phyloP scores from a whole-genome alignment of 1,139 yeast genomes.

The Pichia kudriavzevii region DNA sequence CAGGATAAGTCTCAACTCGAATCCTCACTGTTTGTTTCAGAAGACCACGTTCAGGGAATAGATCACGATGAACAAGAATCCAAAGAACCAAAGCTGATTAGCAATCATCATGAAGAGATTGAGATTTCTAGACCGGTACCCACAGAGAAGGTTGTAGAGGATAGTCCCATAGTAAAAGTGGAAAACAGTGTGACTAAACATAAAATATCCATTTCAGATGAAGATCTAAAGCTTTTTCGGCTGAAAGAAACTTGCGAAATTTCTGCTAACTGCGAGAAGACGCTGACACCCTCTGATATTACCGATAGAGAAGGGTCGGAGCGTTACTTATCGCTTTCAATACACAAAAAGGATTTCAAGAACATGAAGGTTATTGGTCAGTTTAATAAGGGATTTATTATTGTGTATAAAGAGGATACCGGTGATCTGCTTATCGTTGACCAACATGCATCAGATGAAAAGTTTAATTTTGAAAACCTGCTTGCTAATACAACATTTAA shows the following conservation, averaged over 20 bases:
- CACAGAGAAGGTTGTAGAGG: too few species aligned
- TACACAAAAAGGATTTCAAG: slow-evolving; percentile 56
- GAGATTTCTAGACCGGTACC: too few species aligned
- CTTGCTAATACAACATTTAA: slow-evolving; percentile 48
- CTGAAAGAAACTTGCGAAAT: background rate
- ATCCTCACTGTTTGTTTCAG: too few species aligned
- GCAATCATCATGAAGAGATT: too few species aligned
- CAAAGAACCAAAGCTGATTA: too few species aligned
- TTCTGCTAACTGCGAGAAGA: background rate
- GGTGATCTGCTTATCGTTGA: slow-evolving; percentile 70
- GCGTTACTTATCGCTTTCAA: slow-evolving; percentile 42
- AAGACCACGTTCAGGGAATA: too few species aligned
- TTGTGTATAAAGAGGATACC: slow-evolving; percentile 39
- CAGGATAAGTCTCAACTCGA: too few species aligned
- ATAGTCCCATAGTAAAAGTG: background rate
- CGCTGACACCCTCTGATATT: slow-evolving; percentile 17
- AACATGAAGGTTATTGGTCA: slow-evolving; percentile 82
- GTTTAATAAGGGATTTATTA: slow-evolving; percentile 83
- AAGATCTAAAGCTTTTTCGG: background rate
- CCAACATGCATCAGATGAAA: slow-evolving; percentile 97
- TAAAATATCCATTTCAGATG: background rate
- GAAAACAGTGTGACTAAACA: slow-evolving; percentile 1
- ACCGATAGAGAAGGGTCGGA: slow-evolving; percentile 46
- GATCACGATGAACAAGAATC: too few species aligned
- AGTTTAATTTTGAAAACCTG: slow-evolving; percentile 74